Percentiles rank a stretch among this genome's conserved stretches.
phyloP scores from a whole-genome alignment of 352 stramenopile genomes.

The Globisporangium echinulatum region DNA sequence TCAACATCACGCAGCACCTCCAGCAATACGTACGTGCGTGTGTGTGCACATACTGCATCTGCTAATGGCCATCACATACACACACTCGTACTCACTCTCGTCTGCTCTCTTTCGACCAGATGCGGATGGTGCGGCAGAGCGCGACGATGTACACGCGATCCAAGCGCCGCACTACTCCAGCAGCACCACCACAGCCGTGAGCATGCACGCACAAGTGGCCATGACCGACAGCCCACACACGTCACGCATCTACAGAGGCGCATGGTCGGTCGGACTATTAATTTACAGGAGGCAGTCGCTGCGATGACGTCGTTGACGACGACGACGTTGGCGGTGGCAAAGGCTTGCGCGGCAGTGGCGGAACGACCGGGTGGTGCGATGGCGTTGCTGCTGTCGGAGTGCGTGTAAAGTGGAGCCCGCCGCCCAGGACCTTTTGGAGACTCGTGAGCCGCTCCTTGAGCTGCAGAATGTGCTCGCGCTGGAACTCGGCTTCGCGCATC shows the following conservation, averaged over 20 bases:
- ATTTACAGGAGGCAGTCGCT: conserved; percentile 66
- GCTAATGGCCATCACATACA: background rate
- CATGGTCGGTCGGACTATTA: background rate
- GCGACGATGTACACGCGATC: conserved; percentile 77
- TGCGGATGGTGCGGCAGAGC: conserved; percentile 71
- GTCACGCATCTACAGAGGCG: background rate
- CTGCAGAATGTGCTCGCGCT: conserved; percentile 67
- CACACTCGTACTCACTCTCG: conserved; percentile 1
- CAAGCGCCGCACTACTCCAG: conserved; percentile 26
- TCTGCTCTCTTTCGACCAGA: conserved; percentile 20
- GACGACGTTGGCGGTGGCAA: background rate
- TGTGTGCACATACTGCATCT: background rate
- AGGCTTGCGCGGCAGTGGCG: conserved; percentile 6
- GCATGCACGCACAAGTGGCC: too few relatives aligned
- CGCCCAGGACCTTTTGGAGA: conserved; percentile 59
- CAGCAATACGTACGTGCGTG: conserved; percentile 60
- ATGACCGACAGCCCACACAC: background rate
- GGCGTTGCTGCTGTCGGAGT: conserved; percentile 21
- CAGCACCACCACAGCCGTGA: background rate
- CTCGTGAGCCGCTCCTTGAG: conserved; percentile 54
- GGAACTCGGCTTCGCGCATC: conserved; percentile 53
- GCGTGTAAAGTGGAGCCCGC: conserved; percentile 48
- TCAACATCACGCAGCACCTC: conserved; percentile 76
- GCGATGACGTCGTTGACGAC: conserved; percentile 11
- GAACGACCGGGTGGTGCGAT: background rate